Conservation (phyloP, 306 rosid species). For the Inga oerstediana region DNA sequence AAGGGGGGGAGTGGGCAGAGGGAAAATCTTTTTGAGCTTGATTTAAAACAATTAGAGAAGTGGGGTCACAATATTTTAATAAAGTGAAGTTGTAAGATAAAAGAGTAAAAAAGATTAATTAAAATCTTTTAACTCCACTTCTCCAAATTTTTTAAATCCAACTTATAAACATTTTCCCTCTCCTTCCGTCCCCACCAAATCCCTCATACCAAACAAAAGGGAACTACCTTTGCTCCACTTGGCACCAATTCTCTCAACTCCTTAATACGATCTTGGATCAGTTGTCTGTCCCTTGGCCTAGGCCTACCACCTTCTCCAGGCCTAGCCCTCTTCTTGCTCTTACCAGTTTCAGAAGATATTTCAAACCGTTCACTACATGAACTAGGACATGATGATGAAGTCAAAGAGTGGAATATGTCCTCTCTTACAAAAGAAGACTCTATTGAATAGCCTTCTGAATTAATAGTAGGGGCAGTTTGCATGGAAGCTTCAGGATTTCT, state of each 20-base stretch:
- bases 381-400: slow-evolving; percentile 79
- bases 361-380: slow-evolving; percentile 77
- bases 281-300: slow-evolving; percentile 96
- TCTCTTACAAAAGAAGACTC: slow-evolving; percentile 60
- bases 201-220: neutral
- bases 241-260: slow-evolving; percentile 96
- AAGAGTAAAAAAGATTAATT: too few relatives aligned
- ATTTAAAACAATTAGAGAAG: too few relatives aligned
- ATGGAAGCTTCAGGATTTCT: slow-evolving; percentile 64
- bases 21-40: too few relatives aligned
- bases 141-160: too few relatives aligned
- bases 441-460: slow-evolving; percentile 64
- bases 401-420: slow-evolving; percentile 66
- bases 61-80: too few relatives aligned
- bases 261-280: slow-evolving; percentile 97
- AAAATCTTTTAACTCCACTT: too few relatives aligned
- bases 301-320: slow-evolving; percentile 96
- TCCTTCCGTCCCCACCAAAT: too few relatives aligned
- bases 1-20: too few relatives aligned
- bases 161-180: too few relatives aligned
- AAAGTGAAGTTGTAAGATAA: too few relatives aligned
- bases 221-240: slow-evolving; percentile 82
- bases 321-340: slow-evolving; percentile 87
- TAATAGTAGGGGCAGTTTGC: slow-evolving; percentile 45
- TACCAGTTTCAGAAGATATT: slow-evolving; percentile 73